Percentiles rank a stretch among this genome's conserved stretches.
Conservation (phyloP, 495 filamentous ascomycete genomes). For the Aspergillus carlsbadensis region DNA sequence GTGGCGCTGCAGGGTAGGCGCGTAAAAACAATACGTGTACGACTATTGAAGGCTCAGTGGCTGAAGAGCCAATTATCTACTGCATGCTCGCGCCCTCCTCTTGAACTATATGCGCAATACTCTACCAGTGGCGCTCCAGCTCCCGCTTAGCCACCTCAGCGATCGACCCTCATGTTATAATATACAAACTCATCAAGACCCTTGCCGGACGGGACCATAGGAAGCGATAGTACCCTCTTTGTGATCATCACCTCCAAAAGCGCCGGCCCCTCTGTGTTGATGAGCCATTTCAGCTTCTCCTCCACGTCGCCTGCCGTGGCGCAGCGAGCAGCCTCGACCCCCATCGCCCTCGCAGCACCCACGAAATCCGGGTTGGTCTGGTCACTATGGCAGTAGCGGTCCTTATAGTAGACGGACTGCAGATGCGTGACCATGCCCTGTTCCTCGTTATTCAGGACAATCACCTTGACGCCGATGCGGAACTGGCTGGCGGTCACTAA, state of each 20-base stretch:
- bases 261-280: constrained; percentile 76
- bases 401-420: constrained; percentile 91
- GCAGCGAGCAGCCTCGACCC: constrained; percentile 64
- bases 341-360: constrained; percentile 82
- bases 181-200: constrained; percentile 79
- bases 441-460: constrained; percentile 93
- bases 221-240: constrained; percentile 94
- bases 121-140: no score
- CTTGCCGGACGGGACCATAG: constrained; percentile 89
- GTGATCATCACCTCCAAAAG: constrained; percentile 61
- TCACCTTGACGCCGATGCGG: constrained; percentile 87
- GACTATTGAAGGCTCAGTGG: no score
- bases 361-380: constrained; percentile 87
- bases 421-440: constrained; percentile 95
- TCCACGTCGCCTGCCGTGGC: constrained; percentile 68
- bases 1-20: no score
- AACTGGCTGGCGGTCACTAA: constrained; percentile 85
- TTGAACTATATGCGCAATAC: no score
- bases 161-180: no score
- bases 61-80: no score
- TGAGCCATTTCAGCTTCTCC: constrained; percentile 81
- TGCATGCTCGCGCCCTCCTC: no score
- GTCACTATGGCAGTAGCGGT: constrained; percentile 88
- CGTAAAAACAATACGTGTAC: no score
- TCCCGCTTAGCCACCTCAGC: no score